Base-by-base conservation (phyloP, 2,329 filamentous ascomycete species). In the Aspergillus sp. region DNA sequence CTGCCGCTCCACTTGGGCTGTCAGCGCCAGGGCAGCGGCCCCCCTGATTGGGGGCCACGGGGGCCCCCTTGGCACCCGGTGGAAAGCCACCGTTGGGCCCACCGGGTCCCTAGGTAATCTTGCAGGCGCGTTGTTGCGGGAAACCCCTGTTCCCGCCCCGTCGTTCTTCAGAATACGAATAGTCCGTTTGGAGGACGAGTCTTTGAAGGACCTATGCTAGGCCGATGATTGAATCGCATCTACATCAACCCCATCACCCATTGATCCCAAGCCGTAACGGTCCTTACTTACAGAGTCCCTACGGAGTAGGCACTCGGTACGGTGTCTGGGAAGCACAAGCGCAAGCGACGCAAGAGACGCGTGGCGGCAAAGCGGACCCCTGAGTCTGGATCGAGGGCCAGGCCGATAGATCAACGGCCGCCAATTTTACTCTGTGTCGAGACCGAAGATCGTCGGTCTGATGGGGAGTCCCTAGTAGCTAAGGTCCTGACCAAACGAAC, bases 61-160 rank as follows among this genome's bases (percentile, higher is more conserved):
- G 36, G 6, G 4, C 16, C 40, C 16, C 16, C 11, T 6, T 17
- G 19, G 38, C 20, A 51, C 48, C 53, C 36, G 29, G 45, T 55
- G 42, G 47, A 54, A 51, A 60, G 57, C 60, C 60, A 61, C 58
- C 47, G 50, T 57, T 58, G 32, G 44, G 44, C 54, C 60, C 61
- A 60, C 59, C 47, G 25, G 43, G 53, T 60, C 59, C 60, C 61
- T 63, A 58, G 56, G 60, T 64, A 64, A 64, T 64, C 60, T 63
- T 63, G 60, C 60, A 60, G 54, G 43, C 32, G 42, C 44, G 57
- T 43, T 57, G 51, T n/a, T 17, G 51, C 45, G 49, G 58, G 49
- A 50, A 54, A 53, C 55, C 58, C 58, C 55, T 55, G 59, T 49
- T 56, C 55, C 47, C 47, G 60, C 59, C 60, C 60, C 60, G 58